Evolutionary conservation across 75 land plant genomes (phyloP).

Genomic region (Chamaecyparis obtusa): DNA sequence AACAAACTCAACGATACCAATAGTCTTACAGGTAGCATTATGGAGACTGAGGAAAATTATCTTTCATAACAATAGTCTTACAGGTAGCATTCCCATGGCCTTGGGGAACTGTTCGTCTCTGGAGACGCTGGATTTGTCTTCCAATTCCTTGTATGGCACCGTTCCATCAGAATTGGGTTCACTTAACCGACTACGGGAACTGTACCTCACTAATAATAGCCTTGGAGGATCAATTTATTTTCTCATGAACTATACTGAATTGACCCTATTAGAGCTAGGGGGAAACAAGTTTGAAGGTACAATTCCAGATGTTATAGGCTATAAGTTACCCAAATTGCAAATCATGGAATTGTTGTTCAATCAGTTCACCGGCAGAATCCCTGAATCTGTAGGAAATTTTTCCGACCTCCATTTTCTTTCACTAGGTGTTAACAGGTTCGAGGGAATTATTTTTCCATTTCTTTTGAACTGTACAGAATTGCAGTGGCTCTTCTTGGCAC

Average conservation of each 20-base stretch:
- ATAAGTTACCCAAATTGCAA: background rate
- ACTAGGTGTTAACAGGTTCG: background rate
- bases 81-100: too few relatives aligned
- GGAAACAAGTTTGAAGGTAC: background rate
- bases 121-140: too few relatives aligned
- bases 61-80: constrained; percentile 8
- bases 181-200: too few relatives aligned
- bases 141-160: too few relatives aligned
- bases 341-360: constrained; percentile 15
- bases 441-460: too few relatives aligned
- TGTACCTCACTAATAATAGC: too few relatives aligned
- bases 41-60: background rate
- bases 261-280: background rate
- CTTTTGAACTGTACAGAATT: too few relatives aligned
- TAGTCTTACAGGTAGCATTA: too few relatives aligned
- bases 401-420: constrained; percentile 12
- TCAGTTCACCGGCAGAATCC: constrained; percentile 22
- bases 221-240: background rate
- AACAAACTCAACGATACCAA: too few relatives aligned
- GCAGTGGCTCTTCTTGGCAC: too few relatives aligned
- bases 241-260: background rate
- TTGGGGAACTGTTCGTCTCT: too few relatives aligned
- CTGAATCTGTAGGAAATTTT: constrained; percentile 22
- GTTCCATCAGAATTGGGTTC: too few relatives aligned
- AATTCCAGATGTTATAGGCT: background rate